These are phyloP conservation scores for Flueggea neowawraea DNA, from an alignment of 441 rosid species.

Conservation along the genomic window DNA sequence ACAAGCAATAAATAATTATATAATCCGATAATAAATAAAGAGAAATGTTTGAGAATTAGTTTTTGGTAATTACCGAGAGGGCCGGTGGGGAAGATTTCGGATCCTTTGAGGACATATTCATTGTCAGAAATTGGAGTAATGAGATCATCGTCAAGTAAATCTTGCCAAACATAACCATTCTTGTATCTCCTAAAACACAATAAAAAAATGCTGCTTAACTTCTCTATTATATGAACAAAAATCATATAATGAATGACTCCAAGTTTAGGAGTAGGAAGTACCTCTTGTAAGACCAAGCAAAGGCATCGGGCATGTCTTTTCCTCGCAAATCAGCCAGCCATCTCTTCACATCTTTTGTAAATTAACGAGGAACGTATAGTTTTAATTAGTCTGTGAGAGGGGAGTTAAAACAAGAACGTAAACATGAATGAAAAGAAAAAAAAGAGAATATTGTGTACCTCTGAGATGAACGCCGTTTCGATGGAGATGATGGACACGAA, in stretches of 20 bases:
- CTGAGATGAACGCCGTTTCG: conserved; percentile 53
- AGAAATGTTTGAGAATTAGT: background rate
- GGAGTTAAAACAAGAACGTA: too few species aligned
- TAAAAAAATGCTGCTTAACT: too few species aligned
- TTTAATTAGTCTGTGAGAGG: too few species aligned
- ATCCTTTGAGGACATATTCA: conserved; percentile 78
- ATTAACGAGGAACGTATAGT: background rate
- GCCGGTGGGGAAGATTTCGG: conserved; percentile 28
- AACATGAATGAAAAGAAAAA: too few species aligned
- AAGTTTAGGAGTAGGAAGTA: conserved; percentile 5
- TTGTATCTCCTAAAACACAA: conserved; percentile 47
- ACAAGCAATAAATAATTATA: too few species aligned
- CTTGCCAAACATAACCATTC: conserved; percentile 78
- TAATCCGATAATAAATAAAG: too few species aligned
- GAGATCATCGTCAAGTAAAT: conserved; percentile 66
- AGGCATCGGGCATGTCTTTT: conserved; percentile 58
- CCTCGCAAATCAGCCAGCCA: conserved; percentile 75
- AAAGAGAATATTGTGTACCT: conserved; percentile 26
- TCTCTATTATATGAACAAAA: too few species aligned
- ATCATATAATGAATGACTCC: too few species aligned
- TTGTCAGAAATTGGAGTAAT: conserved; percentile 68
- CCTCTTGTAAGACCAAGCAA: conserved; percentile 84
- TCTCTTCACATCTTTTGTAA: conserved; percentile 55
- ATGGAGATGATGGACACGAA: conserved; percentile 48
- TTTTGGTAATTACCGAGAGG: conserved; percentile 24